phyloP scores from a whole-genome alignment of 768 basidiomycete species.

The Naganishia vaughanmartiniae region DNA sequence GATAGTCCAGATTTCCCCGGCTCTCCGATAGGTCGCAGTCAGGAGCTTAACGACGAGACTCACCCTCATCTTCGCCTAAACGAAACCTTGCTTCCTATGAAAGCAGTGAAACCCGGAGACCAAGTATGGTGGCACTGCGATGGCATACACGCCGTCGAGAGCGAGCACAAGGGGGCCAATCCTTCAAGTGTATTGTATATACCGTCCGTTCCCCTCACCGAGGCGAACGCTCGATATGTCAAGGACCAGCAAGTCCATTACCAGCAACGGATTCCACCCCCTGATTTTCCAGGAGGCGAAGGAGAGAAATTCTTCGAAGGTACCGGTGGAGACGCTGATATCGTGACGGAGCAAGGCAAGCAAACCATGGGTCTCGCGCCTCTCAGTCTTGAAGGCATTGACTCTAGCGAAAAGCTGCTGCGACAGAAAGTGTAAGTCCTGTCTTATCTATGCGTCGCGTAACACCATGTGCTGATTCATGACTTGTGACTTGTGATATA shows the following conservation, averaged over 20 bases:
- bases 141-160: constrained; percentile 48
- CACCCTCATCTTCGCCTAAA: constrained; percentile 41
- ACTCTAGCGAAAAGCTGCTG: not conserved
- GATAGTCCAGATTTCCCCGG: constrained; percentile 46
- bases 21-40: constrained; percentile 33
- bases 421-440: constrained; percentile 5
- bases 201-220: constrained; percentile 47
- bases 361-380: constrained; percentile 24
- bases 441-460: not conserved
- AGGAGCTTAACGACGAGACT: constrained; percentile 35
- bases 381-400: constrained; percentile 8
- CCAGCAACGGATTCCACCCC: constrained; percentile 62
- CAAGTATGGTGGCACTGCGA: constrained; percentile 62
- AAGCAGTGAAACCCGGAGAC: constrained; percentile 40
- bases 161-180: constrained; percentile 39
- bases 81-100: constrained; percentile 37
- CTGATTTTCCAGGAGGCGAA: constrained; percentile 63
- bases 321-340: constrained; percentile 55
- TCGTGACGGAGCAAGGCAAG: constrained; percentile 46
- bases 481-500: too few relatives aligned
- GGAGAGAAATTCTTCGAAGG: constrained; percentile 55
- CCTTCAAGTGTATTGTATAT: constrained; percentile 49
- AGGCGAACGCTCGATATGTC: constrained; percentile 57
- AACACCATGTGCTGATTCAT: not conserved
- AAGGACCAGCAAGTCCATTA: constrained; percentile 65